phyloP scores from a whole-genome alignment of 768 basidiomycete species.

The Psilocybe subaeruginosa region DNA sequence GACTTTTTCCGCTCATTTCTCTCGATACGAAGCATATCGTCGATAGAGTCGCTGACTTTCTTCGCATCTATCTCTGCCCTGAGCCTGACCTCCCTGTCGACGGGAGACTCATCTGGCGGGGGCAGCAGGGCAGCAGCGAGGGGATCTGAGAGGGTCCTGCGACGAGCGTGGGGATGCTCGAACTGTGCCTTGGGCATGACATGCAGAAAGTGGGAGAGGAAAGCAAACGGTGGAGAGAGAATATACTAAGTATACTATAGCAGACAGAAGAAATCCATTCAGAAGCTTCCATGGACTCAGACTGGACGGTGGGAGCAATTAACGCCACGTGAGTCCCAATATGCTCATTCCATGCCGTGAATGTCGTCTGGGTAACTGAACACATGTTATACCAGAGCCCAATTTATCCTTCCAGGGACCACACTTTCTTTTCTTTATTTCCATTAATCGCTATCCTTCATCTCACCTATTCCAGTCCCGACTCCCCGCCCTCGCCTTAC shows the following conservation, averaged over 20 bases:
- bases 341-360: conserved; percentile 2
- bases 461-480: not conserved
- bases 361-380: conserved; percentile 17
- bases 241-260: conserved; percentile 21
- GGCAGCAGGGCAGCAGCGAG: conserved; percentile 69
- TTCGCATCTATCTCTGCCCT: conserved; percentile 72
- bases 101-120: conserved; percentile 71
- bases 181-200: conserved; percentile 43
- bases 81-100: conserved; percentile 67
- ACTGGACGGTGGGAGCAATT: conserved; percentile 19
- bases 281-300: conserved; percentile 24
- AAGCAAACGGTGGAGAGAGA: conserved; percentile 16
- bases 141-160: conserved; percentile 65
- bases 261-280: conserved; percentile 22
- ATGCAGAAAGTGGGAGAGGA: conserved; percentile 26
- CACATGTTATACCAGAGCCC: conserved; percentile 5
- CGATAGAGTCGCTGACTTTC: conserved; percentile 75
- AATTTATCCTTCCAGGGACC: not conserved
- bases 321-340: conserved; percentile 25
- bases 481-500: conserved; percentile 1
- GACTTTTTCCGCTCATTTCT: conserved; percentile 59
- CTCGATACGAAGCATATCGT: conserved; percentile 76
- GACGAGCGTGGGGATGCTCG: conserved; percentile 30
- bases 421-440: not conserved
- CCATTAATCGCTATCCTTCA: not conserved